phyloP scores from a whole-genome alignment of 2,329 filamentous ascomycete genomes.

The Tolypocladium album region DNA sequence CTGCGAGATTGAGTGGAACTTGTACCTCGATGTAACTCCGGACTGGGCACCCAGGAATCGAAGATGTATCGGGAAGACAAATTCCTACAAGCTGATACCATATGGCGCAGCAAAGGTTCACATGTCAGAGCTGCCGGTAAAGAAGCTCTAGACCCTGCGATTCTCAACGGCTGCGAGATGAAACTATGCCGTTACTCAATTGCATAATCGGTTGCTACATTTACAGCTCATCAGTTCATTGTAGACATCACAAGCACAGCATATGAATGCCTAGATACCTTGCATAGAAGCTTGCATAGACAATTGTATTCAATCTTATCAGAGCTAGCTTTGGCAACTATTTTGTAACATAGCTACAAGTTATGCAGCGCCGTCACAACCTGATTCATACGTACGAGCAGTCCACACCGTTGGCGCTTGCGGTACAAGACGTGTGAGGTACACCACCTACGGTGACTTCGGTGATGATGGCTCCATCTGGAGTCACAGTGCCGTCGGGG shows the following conservation, averaged over 20 bases:
- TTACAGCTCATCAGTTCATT: not conserved
- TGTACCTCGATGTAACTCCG: slow-evolving; percentile 19
- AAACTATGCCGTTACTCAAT: not conserved
- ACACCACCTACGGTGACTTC: not conserved
- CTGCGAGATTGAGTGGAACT: slow-evolving; percentile 25
- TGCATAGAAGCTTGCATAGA: not conserved
- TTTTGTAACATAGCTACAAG: not conserved
- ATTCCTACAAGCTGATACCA: slow-evolving; percentile 26
- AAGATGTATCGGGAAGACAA: slow-evolving; percentile 14
- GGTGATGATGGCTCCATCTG: not conserved
- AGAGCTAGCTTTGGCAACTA: too few species aligned
- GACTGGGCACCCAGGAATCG: slow-evolving; percentile 10
- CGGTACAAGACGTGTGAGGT: not conserved
- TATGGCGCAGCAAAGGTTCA: slow-evolving; percentile 35
- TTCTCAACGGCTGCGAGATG: too few species aligned
- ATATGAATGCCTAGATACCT: not conserved
- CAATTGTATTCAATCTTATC: not conserved
- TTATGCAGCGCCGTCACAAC: not conserved
- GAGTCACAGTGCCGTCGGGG: not conserved
- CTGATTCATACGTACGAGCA: not conserved
- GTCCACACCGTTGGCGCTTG: not conserved
- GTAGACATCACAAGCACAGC: not conserved
- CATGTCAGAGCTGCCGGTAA: slow-evolving; percentile 19
- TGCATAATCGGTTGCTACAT: not conserved
- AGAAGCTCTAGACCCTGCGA: slow-evolving; percentile 1